Base-by-base conservation (phyloP, 1,139 yeast genomes). In the Hanseniaspora uvarum region DNA sequence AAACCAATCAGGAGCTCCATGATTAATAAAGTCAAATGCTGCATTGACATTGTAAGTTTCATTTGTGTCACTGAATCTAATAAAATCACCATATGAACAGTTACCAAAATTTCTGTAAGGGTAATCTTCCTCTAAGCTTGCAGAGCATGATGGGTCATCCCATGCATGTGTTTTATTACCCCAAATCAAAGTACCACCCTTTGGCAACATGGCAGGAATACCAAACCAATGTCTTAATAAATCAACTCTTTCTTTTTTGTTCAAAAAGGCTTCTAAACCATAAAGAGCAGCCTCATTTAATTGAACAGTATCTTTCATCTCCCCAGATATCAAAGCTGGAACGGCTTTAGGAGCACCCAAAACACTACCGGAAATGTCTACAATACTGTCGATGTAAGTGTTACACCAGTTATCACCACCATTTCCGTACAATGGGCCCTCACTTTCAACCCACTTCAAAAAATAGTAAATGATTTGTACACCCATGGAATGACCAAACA, bases 221-320 rank as follows among this genome's bases (percentile, higher is more conserved):
- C 98, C 97, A 14, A 96, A 96, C 78, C 92, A 88, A 2, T 92
- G 75, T 58, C 88, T 74, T 50, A 88, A 66, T 83, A 92, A 75
- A 57, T 86, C 94, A 6, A 88, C 80, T 59, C 98, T 77, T 70
- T 92, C 98, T 57, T 79, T 77, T 65, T 95, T 77, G 52, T 94
- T 84, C 67, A 92, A 88, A 70, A 89, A 94, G 69, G 86, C 87
- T 64, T 92, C 98, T 56, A 92, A 74, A 1, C 97, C 98, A 63
- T 87, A 87, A 58, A 89, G 88, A 0, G 98, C 98, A 59, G 92
- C 71, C 1, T 94, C 83, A 66, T 92, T 92, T 65, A 92, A 73
- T 63, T 92, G 96, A 28, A 94, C 94, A 0, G 98, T 92, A 65
- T 92, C 98, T 67, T 83, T 86, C 98, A 94, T 92, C 69, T 92